Evolutionary conservation across 768 basidiomycete species (phyloP).

Genomic region (Auricularia cornea): DNA sequence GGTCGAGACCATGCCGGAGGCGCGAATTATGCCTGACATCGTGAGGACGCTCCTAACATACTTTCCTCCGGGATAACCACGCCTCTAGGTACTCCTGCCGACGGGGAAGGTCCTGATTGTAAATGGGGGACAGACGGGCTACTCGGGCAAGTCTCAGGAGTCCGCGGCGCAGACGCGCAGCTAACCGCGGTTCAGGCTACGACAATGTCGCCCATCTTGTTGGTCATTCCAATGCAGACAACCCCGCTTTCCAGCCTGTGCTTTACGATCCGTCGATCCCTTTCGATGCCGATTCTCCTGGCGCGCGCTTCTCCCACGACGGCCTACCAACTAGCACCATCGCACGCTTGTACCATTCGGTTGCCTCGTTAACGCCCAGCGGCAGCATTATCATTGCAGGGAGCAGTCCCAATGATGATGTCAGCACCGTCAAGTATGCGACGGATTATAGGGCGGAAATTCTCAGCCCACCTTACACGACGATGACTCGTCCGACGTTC

Average conservation of each 20-base stretch:
- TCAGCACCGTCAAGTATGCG: slow-evolving; percentile 61
- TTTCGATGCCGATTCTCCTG: slow-evolving; percentile 15
- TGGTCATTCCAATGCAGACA: slow-evolving; percentile 71
- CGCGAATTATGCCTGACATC: slow-evolving; percentile 73
- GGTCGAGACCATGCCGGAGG: slow-evolving; percentile 64
- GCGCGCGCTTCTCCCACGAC: slow-evolving; percentile 47
- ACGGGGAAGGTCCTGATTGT: slow-evolving; percentile 66
- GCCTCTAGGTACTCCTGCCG: slow-evolving; percentile 47
- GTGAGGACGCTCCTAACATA: slow-evolving; percentile 12
- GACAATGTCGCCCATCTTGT: slow-evolving; percentile 62
- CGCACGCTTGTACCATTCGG: slow-evolving; percentile 75
- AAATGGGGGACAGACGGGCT: slow-evolving; percentile 63
- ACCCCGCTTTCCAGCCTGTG: slow-evolving; percentile 59
- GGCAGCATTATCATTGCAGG: slow-evolving; percentile 73
- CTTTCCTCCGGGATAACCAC: not conserved
- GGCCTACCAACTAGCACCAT: slow-evolving; percentile 60
- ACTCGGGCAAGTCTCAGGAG: not conserved
- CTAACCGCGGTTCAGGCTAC: slow-evolving; percentile 52
- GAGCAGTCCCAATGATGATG: slow-evolving; percentile 76
- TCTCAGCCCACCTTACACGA: slow-evolving; percentile 78
- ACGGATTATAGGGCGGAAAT: slow-evolving; percentile 88
- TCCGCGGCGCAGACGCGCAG: not conserved
- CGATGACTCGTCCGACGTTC: slow-evolving; percentile 47
- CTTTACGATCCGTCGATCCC: slow-evolving; percentile 56
- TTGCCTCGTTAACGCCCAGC: slow-evolving; percentile 65